A percentile compares a stretch with the other conserved stretches of the same genome.
Evolutionary conservation across 208 protist genomes (phyloP).

Genomic region (Vickermania spadyakhi): DNA sequence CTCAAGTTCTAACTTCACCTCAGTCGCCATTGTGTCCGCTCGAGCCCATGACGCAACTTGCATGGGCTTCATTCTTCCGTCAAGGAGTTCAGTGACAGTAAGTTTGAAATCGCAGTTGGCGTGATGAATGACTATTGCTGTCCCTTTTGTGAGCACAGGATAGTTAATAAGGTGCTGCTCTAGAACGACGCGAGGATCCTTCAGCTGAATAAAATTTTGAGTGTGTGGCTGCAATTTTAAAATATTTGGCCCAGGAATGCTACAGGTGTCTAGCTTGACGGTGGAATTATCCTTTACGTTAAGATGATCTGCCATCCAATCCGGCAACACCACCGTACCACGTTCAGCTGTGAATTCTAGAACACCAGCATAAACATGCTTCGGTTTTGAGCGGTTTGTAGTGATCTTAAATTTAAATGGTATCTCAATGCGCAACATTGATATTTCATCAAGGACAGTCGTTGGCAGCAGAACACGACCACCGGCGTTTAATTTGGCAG

Average conservation of each 20-base stretch:
- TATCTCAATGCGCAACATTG: conserved; percentile 72
- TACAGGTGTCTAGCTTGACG: conserved; percentile 64
- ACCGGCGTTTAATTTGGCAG: conserved; percentile 46
- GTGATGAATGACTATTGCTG: conserved; percentile 90
- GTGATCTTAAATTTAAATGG: conserved; percentile 89
- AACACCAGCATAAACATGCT: conserved; percentile 73
- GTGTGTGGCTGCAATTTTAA: conserved; percentile 90
- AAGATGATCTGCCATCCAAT: conserved; percentile 92
- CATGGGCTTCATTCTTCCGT: conserved; percentile 27
- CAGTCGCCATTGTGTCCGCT: conserved; percentile 56
- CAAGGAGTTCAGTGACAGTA: conserved; percentile 75
- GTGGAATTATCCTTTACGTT: conserved; percentile 36
- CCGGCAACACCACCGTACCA: conserved; percentile 82
- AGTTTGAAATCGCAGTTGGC: conserved; percentile 80
- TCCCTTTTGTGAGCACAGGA: conserved; percentile 80
- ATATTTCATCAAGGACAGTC: conserved; percentile 61
- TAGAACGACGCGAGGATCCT: conserved; percentile 88
- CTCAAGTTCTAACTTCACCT: conserved; percentile 93
- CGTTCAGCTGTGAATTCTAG: conserved; percentile 90
- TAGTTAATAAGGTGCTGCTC: conserved; percentile 87
- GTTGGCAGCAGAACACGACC: conserved; percentile 84
- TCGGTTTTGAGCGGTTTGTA: conserved; percentile 14
- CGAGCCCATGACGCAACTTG: conserved; percentile 90
- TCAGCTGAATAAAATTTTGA: conserved; percentile 87
- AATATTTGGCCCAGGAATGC: conserved; percentile 73